Conservation (phyloP, 2,329 filamentous ascomycete species). For the Epicoccum nigrum region DNA sequence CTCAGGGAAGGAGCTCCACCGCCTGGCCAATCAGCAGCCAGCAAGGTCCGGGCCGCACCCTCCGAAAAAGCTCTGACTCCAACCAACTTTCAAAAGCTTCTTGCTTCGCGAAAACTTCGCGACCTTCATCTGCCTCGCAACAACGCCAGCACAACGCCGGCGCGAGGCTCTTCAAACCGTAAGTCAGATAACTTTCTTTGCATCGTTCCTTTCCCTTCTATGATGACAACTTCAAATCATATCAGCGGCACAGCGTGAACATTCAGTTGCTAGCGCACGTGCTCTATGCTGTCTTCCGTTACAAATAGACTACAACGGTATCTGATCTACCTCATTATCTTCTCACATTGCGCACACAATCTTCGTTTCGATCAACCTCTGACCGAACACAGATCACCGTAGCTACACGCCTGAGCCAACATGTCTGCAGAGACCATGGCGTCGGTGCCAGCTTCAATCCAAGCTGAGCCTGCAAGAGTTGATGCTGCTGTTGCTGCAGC, state of each 20-base stretch:
- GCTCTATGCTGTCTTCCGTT: slow-evolving; percentile 23
- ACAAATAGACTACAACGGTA: slow-evolving; percentile 25
- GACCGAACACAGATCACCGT: slow-evolving; percentile 3
- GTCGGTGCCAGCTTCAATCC: slow-evolving; percentile 13
- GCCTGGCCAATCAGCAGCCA: slow-evolving; percentile 6
- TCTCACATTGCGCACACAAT: background rate
- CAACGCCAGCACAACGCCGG: slow-evolving; percentile 9
- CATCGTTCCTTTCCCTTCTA: slow-evolving; percentile 5
- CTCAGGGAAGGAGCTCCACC: background rate
- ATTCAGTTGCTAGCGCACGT: slow-evolving; percentile 22
- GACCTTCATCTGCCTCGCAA: slow-evolving; percentile 4
- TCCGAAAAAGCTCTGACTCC: slow-evolving; percentile 10
- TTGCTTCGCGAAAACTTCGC: slow-evolving; percentile 12
- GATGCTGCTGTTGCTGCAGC: slow-evolving; percentile 3
- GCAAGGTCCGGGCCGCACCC: slow-evolving; percentile 12
- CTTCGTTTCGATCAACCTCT: background rate
- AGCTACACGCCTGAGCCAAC: background rate
- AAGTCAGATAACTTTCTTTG: slow-evolving; percentile 1
- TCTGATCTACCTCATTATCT: slow-evolving; percentile 7
- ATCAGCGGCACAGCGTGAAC: slow-evolving; percentile 20
- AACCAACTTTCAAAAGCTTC: slow-evolving; percentile 8
- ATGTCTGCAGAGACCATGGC: slow-evolving; percentile 23
- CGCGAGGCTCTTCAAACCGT: slow-evolving; percentile 8
- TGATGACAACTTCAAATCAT: slow-evolving; percentile 22
- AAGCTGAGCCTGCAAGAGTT: slow-evolving; percentile 12